Conservation (phyloP, 1,284 basidiomycete genomes). For the Tetrapyrgos nigripes region DNA sequence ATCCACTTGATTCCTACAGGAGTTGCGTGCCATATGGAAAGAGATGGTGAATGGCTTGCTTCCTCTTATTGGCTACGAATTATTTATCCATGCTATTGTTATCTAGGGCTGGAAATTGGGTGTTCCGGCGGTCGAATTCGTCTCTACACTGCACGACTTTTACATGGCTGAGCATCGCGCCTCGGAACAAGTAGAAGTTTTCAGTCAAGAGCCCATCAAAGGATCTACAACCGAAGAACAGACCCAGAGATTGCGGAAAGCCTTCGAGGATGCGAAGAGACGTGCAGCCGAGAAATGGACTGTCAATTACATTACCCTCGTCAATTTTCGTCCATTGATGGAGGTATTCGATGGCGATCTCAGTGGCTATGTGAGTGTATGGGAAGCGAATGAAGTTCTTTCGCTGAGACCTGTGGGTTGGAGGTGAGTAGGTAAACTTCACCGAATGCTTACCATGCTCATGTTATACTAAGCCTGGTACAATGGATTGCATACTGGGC, state of each 20-base stretch:
- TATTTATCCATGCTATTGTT: neutral
- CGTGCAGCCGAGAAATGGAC: slow-evolving; percentile 17
- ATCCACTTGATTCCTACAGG: slow-evolving; percentile 16
- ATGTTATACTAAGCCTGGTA: slow-evolving; percentile 5
- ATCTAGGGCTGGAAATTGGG: slow-evolving; percentile 11
- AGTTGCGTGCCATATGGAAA: slow-evolving; percentile 29
- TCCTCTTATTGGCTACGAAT: neutral
- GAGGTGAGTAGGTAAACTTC: slow-evolving; percentile 6
- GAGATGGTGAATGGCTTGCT: slow-evolving; percentile 23
- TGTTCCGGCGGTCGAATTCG: slow-evolving; percentile 12
- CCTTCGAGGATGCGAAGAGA: slow-evolving; percentile 10
- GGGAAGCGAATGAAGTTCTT: slow-evolving; percentile 13
- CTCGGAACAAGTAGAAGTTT: neutral
- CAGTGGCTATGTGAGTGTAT: slow-evolving; percentile 17
- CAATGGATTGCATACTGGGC: slow-evolving; percentile 21
- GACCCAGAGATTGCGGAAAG: neutral
- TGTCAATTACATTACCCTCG: slow-evolving; percentile 6
- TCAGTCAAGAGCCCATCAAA: neutral
- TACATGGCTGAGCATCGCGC: slow-evolving; percentile 3
- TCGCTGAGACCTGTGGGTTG: slow-evolving; percentile 8
- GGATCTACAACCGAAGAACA: neutral
- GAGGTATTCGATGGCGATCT: slow-evolving; percentile 17
- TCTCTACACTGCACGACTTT: slow-evolving; percentile 10
- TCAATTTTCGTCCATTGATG: slow-evolving; percentile 6
- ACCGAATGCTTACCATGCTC: neutral